These are phyloP conservation scores for Bryum argenteum DNA, from an alignment of 225 moss, liverwort and hornwort species.

Conservation along the genomic window DNA sequence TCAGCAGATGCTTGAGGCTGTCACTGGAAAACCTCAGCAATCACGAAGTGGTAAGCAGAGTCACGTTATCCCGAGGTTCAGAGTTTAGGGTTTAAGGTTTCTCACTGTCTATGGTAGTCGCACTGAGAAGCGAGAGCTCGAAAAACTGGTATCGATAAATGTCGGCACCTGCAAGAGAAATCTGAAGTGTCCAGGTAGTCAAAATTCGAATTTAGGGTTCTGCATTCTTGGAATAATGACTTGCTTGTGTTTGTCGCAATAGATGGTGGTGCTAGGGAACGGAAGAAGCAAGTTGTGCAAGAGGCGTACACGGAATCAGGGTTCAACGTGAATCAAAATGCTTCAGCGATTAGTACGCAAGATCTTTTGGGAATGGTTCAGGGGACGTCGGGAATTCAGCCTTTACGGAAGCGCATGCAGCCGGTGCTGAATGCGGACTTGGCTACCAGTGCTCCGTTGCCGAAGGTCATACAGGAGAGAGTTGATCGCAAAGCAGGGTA, in stretches of 20 bases:
- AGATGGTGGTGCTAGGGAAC: conserved; percentile 52
- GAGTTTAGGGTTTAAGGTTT: not conserved
- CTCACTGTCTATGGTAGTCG: not conserved
- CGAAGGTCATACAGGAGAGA: conserved; percentile 81
- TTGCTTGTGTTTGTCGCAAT: conserved; percentile 13
- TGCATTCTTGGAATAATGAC: not conserved
- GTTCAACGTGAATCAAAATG: conserved; percentile 67
- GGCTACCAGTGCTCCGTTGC: conserved; percentile 70
- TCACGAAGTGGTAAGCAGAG: conserved; percentile 46
- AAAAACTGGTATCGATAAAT: not conserved
- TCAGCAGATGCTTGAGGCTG: conserved; percentile 74
- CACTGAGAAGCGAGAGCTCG: not conserved
- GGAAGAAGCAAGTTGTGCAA: conserved; percentile 66
- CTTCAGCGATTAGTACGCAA: conserved; percentile 62
- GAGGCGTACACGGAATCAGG: conserved; percentile 89
- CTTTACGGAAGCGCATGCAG: conserved; percentile 80
- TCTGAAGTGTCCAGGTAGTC: not conserved
- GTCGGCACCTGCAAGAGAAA: not conserved
- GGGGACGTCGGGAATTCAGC: conserved; percentile 67
- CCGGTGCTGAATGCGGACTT: conserved; percentile 65
- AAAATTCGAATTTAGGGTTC: not conserved
- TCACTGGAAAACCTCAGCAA: conserved; percentile 62
- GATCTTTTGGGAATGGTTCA: conserved; percentile 79
- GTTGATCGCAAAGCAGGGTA: conserved; percentile 86
- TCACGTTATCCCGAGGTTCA: too few relatives aligned